These are phyloP conservation scores for Simplicillium aogashimaense DNA, from an alignment of 2,329 filamentous ascomycete genomes.

Conservation along the genomic window DNA sequence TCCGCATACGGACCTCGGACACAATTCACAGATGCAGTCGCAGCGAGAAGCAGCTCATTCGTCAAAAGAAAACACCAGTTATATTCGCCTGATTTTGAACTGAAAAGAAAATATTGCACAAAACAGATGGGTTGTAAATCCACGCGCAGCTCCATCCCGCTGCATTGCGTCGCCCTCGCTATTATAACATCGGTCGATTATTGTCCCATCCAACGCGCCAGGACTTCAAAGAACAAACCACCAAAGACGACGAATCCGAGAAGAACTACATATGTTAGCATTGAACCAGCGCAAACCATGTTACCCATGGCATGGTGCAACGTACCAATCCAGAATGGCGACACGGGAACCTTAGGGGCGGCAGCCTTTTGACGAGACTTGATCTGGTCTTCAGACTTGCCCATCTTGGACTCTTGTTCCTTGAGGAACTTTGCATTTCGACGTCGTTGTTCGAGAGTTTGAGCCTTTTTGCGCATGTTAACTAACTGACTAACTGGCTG, in stretches of 20 bases:
- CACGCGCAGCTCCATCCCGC: no score
- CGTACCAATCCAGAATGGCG: conserved; percentile 54
- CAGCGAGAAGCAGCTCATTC: no score
- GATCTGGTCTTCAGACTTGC: conserved; percentile 57
- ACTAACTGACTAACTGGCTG: no score
- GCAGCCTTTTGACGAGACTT: conserved; percentile 50
- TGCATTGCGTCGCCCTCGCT: no score
- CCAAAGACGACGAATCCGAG: conserved; percentile 53
- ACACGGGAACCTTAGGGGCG: conserved; percentile 48
- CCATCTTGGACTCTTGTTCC: conserved; percentile 62
- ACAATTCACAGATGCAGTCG: no score
- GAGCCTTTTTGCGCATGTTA: conserved; percentile 42
- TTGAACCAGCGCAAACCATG: neutral
- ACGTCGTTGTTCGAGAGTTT: conserved; percentile 76
- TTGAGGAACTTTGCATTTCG: conserved; percentile 72
- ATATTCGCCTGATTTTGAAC: no score
- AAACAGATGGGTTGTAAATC: no score
- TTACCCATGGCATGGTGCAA: conserved; percentile 6
- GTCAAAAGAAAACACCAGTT: no score
- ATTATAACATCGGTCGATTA: no score
- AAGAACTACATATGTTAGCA: conserved; percentile 27
- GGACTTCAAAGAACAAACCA: conserved; percentile 46
- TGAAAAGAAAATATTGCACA: no score
- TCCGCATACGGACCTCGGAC: no score
- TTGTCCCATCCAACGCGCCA: conserved; percentile 36